Evolutionary conservation across 78 protist species (phyloP), one percentile per base, ranked within the genome.

Genomic region (Dictyostelium discoideum): DNA sequence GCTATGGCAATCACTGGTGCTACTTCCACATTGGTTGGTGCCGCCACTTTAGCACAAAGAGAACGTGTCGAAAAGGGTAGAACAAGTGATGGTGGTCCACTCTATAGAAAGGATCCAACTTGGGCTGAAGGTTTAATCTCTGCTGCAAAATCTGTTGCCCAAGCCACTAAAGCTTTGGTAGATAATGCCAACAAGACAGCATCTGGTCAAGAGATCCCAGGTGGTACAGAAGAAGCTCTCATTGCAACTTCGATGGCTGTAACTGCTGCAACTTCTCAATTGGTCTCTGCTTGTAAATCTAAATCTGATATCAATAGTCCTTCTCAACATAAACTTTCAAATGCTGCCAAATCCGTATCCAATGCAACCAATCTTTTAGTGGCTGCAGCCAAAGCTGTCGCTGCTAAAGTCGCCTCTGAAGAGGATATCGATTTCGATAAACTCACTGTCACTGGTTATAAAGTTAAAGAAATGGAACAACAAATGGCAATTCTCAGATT

Each of bases 1-100:
- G 98, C 98, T n/a, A 96, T 92, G 97, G 97, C 97, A 72, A 97
- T 97, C 44, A 95, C 97, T 16, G 42, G 80, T 20, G 98, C 98
- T 1, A 96, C 97, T 3, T 65, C 96, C 0, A 85, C 97, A 4
- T 79, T 97, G 50, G 97, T 97, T 14, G 74, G 69, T 63, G 97
- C 98, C 3, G 98, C 98, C 10, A 90, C 96, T 16, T 37, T 26
- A 0, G 98, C 98, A 3, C 98, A 97, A 93, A 76, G 82, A 14
- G 98, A 96, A 92, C 83, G 96, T 32, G 92, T 84, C 3, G 92
- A 89, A 48, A 96, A 90, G 24, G 97, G 96, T 69, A 76, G 92
- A 73, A 82, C 87, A 1, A n/a, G 60, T 39, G 97, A 89, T 37
- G 57, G 79, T 40, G 95, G 96, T 37, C 88, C 94, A 48, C 37